Evolutionary conservation across 1,284 basidiomycete genomes (phyloP).

Genomic region (Tilletia setariae): DNA sequence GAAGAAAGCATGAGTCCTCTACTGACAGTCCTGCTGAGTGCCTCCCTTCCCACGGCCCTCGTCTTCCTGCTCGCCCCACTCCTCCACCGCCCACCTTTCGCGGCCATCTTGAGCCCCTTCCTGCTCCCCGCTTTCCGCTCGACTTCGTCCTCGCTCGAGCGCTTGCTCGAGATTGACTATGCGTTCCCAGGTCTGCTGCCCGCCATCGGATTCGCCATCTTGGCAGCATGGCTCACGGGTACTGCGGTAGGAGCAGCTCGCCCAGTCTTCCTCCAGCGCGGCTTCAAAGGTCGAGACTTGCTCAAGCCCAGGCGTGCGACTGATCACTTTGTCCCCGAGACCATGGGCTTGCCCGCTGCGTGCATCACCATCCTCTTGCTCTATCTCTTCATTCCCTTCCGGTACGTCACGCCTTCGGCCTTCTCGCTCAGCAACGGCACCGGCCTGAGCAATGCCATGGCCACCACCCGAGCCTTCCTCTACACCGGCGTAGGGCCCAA

Average conservation of each 20-base stretch:
- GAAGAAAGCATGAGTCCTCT: background rate
- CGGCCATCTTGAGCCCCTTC: background rate
- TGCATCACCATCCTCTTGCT: conserved; percentile 80
- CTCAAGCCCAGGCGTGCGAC: conserved; percentile 32
- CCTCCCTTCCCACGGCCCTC: background rate
- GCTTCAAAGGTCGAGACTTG: conserved; percentile 47
- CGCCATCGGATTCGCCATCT: conserved; percentile 28
- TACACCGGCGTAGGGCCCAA: conserved; percentile 30
- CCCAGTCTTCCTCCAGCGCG: conserved; percentile 36
- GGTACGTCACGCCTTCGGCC: conserved; percentile 30
- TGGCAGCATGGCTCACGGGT: conserved; percentile 31
- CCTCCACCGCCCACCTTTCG: conserved; percentile 13
- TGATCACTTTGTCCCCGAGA: conserved; percentile 71
- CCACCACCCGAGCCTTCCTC: conserved; percentile 24
- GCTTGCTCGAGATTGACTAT: conserved; percentile 29
- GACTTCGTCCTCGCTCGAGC: background rate
- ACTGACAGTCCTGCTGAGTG: background rate
- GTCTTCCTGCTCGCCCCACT: conserved; percentile 3
- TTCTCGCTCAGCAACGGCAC: background rate
- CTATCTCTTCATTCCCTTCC: conserved; percentile 52
- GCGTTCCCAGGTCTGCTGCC: conserved; percentile 34
- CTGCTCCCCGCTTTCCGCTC: background rate
- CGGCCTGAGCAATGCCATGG: conserved; percentile 3
- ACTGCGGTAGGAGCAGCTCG: conserved; percentile 30
- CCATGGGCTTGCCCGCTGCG: conserved; percentile 83